Evolutionary conservation across 1,284 basidiomycete species (phyloP), one percentile per base, ranked within the genome.

Genomic region (Ustilago loliicola): DNA sequence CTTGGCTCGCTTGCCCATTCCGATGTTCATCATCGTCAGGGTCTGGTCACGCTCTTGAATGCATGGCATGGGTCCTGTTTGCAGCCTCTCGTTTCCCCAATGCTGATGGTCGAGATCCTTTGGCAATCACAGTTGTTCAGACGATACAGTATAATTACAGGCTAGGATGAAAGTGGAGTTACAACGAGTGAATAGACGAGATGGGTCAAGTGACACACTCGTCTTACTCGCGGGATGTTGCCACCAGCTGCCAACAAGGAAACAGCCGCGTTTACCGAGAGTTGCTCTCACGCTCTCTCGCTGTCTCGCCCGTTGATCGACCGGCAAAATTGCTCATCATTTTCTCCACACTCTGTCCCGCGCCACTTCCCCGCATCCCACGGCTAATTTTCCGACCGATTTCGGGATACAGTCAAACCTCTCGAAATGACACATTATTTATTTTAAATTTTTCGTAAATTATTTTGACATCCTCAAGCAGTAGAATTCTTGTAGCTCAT

Each of bases 1-100:
- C n/a, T n/a, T n/a, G 32, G 36, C 58, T 60, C 58, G 48, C 47
- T 60, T 60, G 58, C 48, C 58, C 58, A 38, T 38, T 29, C 27
- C 38, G 36, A 57, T 29, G 15, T 57, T 13, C 27, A 29, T 29
- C 55, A 57, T 30, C 27, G 48, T 29, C 55, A 57, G 36, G 55
- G 55, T 57, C 55, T 25, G 53, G 53, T 55, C 53, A 55, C 32
- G 53, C 36, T 55, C 34, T n/a, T 15, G 23, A 50, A 25, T 10
- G 25, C 48, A 17, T 23, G 42, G 42, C 7, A 21, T 2, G 6
- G n/a, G 1, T n/a, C 15, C 21, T 45, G 42, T 19, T 19, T 40
- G 38, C 38, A 40, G 38, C 38, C 34, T 40, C 17, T 40, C 38
- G 19, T 40, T 40, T 40, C 17, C 38, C 11, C 6, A 19, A 40